Evolutionary conservation across 1,284 basidiomycete genomes (phyloP).

Genomic region (Xerocomus amazonicus): DNA sequence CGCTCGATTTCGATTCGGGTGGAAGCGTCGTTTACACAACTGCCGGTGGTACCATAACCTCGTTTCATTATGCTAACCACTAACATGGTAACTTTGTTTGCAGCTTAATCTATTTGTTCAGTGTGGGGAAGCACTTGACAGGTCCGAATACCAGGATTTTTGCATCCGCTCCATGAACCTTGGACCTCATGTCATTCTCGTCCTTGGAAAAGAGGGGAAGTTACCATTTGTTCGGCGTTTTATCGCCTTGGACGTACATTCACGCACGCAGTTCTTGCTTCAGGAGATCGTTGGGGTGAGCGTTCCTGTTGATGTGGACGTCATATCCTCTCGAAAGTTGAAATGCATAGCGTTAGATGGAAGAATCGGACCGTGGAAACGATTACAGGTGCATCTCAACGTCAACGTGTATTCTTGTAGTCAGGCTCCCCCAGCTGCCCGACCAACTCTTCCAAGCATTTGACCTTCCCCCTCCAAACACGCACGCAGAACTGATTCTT

Average conservation of each 20-base stretch:
- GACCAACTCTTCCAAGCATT: slow-evolving; percentile 12
- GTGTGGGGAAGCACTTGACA: slow-evolving; percentile 3
- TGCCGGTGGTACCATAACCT: too few species aligned
- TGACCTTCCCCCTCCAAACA: slow-evolving; percentile 2
- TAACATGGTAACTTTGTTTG: background rate
- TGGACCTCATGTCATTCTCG: slow-evolving; percentile 14
- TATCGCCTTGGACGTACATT: slow-evolving; percentile 18
- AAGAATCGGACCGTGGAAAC: background rate
- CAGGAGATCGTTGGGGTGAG: slow-evolving; percentile 1
- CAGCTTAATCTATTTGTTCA: slow-evolving; percentile 16
- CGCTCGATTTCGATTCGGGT: too few species aligned
- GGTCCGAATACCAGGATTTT: slow-evolving; percentile 5
- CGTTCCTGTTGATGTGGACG: background rate
- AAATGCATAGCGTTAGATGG: background rate
- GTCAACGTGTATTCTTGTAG: slow-evolving; percentile 20
- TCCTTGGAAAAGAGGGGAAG: background rate
- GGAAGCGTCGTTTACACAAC: too few species aligned
- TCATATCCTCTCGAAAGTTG: background rate
- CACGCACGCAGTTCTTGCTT: slow-evolving; percentile 4
- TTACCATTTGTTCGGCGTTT: background rate
- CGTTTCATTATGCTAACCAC: slow-evolving; percentile 10
- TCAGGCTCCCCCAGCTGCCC: slow-evolving; percentile 1
- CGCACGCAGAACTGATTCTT: too few species aligned
- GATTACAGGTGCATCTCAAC: slow-evolving; percentile 13
- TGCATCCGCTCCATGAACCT: slow-evolving; percentile 2